phyloP scores from a whole-genome alignment of 2,329 filamentous ascomycete species.

The Myotisia sp. region DNA sequence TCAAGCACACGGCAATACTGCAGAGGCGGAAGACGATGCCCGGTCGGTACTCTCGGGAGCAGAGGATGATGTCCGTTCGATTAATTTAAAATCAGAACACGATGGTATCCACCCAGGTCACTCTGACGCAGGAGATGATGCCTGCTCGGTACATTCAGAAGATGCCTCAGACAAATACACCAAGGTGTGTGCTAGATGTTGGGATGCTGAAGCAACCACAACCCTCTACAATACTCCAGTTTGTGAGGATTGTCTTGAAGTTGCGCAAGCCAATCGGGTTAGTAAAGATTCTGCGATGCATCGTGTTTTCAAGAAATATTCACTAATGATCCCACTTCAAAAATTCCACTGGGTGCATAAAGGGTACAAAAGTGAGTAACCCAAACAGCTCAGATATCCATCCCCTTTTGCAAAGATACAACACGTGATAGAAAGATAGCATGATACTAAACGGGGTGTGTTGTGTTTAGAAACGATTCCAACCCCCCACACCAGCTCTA shows the following conservation, averaged over 20 bases:
- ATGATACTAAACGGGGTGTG: neutral
- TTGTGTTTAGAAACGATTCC: slow-evolving; percentile 12
- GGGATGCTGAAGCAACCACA: slow-evolving; percentile 13
- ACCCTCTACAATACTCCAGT: slow-evolving; percentile 14
- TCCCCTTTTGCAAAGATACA: neutral
- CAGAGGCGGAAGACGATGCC: slow-evolving; percentile 7
- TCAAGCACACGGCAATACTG: slow-evolving; percentile 1
- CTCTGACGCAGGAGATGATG: slow-evolving; percentile 6
- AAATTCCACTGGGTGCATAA: neutral
- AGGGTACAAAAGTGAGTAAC: slow-evolving; percentile 5
- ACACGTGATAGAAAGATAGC: neutral
- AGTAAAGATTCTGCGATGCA: slow-evolving; percentile 3
- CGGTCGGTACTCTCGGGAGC: slow-evolving; percentile 4
- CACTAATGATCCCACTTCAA: neutral
- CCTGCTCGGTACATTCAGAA: slow-evolving; percentile 4
- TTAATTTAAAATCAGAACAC: too few relatives aligned
- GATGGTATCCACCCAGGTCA: too few relatives aligned
- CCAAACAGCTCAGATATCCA: too few relatives aligned
- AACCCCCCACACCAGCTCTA: slow-evolving; percentile 12
- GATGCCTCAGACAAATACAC: neutral
- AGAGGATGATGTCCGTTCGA: neutral
- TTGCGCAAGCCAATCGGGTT: slow-evolving; percentile 13
- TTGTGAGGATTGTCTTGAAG: slow-evolving; percentile 12
- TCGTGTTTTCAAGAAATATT: neutral
- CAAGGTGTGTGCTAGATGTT: slow-evolving; percentile 13